phyloP scores from a whole-genome alignment of 352 stramenopile species.

The Phytopythium montanum region DNA sequence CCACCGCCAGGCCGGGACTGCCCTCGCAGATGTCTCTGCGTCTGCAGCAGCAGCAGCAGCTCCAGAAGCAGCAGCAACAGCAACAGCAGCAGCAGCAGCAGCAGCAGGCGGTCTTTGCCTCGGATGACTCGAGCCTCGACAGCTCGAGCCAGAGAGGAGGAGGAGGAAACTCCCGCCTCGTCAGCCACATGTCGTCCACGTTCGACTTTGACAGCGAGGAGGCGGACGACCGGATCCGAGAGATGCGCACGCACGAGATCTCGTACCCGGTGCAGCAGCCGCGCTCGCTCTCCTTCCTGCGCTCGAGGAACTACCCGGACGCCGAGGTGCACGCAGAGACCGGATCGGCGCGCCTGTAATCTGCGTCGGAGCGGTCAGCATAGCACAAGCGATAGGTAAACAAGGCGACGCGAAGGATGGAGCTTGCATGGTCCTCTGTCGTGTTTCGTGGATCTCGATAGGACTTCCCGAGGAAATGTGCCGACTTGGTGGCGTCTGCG shows the following conservation, averaged over 20 bases:
- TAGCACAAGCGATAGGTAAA: too few relatives aligned
- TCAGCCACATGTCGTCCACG: conserved; percentile 34
- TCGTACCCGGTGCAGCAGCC: conserved; percentile 46
- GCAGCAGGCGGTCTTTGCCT: conserved; percentile 8
- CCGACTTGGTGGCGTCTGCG: too few relatives aligned
- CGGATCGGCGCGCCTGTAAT: conserved; percentile 37
- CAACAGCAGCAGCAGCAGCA: conserved; percentile 5
- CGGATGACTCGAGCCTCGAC: conserved; percentile 6
- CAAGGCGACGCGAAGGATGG: too few relatives aligned
- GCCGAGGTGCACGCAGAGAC: conserved; percentile 67
- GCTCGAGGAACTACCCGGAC: conserved; percentile 71
- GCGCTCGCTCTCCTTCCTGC: conserved; percentile 65
- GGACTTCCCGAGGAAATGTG: too few relatives aligned
- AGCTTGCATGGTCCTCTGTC: too few relatives aligned
- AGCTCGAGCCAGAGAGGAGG: background rate
- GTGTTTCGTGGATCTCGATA: too few relatives aligned
- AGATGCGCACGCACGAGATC: conserved; percentile 46
- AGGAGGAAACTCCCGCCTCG: conserved; percentile 2
- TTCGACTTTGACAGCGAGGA: conserved; percentile 57
- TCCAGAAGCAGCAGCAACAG: conserved; percentile 6
- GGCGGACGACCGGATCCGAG: conserved; percentile 34
- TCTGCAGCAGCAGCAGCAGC: conserved; percentile 9
- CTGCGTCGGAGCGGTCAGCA: too few relatives aligned
- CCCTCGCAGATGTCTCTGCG: conserved; percentile 1
- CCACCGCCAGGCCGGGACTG: conserved; percentile 25